Evolutionary conservation across 2,329 filamentous ascomycete species (phyloP), one percentile per base, ranked within the genome.

Genomic region (Beauveria sp.): DNA sequence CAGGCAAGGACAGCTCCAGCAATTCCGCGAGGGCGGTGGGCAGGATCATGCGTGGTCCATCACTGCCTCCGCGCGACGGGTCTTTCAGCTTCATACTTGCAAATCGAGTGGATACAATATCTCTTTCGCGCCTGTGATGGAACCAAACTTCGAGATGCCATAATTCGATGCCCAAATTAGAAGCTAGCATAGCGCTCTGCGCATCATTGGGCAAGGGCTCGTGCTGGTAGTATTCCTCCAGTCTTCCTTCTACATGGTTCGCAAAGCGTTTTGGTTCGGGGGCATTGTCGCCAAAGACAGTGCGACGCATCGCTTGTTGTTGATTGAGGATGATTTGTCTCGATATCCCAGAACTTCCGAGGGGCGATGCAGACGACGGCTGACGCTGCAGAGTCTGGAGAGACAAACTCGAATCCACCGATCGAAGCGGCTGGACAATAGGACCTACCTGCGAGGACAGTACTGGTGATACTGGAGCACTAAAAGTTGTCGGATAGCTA

Each of bases 141-240:
- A 83, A 84, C 82, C 82, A 85, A 60, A 81, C 76, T 62, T 82
- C 76, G 31, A 85, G 75, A 64, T 83, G 79, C 53, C 74, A 71
- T 3, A 77, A 75, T 61, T 83, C 80, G 26, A 83, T 77, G 16
- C 80, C 79, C 2, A 84, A 70, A 46, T 80, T 84, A 0, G 82
- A 84, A 10, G 82, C 81, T 48, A 83, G 72, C 67, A 83, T 80
- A 46, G 81, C 80, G 42, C 78, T 78, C 46, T 82, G 77, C 1
- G 76, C 78, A 52, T 81, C 74, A 48, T 75, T 81, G 2, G 82
- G 82, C 1, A 77, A 69, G 2, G 79, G 74, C 31, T 82, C 75
- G 7, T 72, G 71, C 28, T 77, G 74, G 64, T 81, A 85, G 63
- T 83, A 84, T 28, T 80, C 77, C 60, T 85, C 81, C 2, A 85